phyloP scores from a whole-genome alignment of 495 filamentous ascomycete genomes.

The Durotheca rogersii region DNA sequence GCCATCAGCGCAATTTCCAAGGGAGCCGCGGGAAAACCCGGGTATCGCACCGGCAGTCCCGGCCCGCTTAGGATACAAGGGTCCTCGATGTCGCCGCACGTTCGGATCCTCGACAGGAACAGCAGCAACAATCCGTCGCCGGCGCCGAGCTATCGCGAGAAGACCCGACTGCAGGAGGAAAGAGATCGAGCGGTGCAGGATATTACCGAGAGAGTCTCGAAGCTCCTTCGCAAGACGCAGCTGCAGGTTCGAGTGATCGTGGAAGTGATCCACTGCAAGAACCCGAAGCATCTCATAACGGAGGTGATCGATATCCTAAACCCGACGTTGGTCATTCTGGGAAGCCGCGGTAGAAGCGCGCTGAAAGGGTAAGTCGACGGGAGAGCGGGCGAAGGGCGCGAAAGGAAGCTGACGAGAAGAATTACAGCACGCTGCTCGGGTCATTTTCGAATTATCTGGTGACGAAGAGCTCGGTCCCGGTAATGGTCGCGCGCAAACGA shows the following conservation, averaged over 20 bases:
- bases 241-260: constrained; percentile 89
- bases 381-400: neutral
- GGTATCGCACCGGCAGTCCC: constrained; percentile 35
- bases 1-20: constrained; percentile 48
- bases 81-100: constrained; percentile 33
- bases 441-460: constrained; percentile 97
- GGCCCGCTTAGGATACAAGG: constrained; percentile 31
- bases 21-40: constrained; percentile 35
- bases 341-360: constrained; percentile 83
- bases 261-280: constrained; percentile 98
- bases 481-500: constrained; percentile 86
- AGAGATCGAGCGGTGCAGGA: constrained; percentile 71
- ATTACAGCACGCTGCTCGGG: constrained; percentile 61
- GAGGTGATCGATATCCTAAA: constrained; percentile 89
- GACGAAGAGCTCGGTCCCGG: constrained; percentile 92
- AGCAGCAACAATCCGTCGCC: constrained; percentile 41
- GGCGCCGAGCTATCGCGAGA: constrained; percentile 42
- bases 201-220: constrained; percentile 77
- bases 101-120: constrained; percentile 26
- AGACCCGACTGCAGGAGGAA: constrained; percentile 69
- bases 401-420: constrained; percentile 6
- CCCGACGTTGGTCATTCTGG: constrained; percentile 91
- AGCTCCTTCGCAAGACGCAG: constrained; percentile 81
- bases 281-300: constrained; percentile 78
- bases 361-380: constrained; percentile 76